phyloP scores from a whole-genome alignment of 2,329 filamentous ascomycete species.

The Aspergillus japonicus region DNA sequence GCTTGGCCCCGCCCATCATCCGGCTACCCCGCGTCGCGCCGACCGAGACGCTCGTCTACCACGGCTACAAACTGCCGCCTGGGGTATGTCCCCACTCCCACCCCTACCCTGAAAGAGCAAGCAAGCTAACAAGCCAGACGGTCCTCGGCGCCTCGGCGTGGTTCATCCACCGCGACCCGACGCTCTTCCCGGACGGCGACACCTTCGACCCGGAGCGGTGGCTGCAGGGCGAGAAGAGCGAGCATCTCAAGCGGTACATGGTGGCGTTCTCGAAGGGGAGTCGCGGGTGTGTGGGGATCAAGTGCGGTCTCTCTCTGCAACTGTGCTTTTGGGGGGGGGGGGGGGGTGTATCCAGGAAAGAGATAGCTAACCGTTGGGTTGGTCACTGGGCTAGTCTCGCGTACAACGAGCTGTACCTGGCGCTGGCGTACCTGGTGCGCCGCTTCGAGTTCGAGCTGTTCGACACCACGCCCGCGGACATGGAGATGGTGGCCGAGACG shows the following conservation, averaged over 20 bases:
- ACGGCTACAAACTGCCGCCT: constrained; percentile 30
- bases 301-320: constrained; percentile 13
- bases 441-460: constrained; percentile 28
- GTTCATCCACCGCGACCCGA: constrained; percentile 22
- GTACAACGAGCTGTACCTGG: constrained; percentile 30
- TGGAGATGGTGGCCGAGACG: constrained; percentile 23
- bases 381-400: constrained; percentile 22
- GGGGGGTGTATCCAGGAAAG: too few relatives aligned
- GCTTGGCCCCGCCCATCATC: constrained; percentile 39
- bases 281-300: constrained; percentile 23
- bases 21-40: constrained; percentile 30
- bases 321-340: neutral
- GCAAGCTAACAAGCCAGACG: too few relatives aligned
- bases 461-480: constrained; percentile 27
- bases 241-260: constrained; percentile 21
- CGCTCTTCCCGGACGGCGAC: constrained; percentile 25
- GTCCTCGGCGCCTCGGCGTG: constrained; percentile 20
- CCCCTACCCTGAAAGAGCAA: too few relatives aligned
- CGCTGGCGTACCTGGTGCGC: constrained; percentile 25
- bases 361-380: neutral
- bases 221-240: constrained; percentile 19
- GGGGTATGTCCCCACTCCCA: constrained; percentile 15
- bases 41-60: constrained; percentile 28
- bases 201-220: constrained; percentile 29
- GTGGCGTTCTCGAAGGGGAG: constrained; percentile 26